These are phyloP conservation scores for Aphanoascus verrucosus DNA, from an alignment of 2,329 filamentous ascomycete genomes.

Conservation along the genomic window DNA sequence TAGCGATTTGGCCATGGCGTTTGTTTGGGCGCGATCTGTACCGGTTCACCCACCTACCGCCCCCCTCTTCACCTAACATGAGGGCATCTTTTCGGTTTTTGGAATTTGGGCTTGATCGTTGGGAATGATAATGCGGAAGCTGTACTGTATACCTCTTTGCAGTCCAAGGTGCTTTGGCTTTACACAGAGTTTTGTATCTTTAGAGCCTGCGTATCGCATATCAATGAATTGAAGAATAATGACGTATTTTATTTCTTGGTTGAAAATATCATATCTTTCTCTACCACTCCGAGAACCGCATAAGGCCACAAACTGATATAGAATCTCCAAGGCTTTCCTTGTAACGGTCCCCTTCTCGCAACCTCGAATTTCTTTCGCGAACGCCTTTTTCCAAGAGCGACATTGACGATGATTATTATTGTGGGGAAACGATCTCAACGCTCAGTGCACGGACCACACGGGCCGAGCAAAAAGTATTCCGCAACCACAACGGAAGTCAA, in stretches of 20 bases:
- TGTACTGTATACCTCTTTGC: conserved; percentile 4
- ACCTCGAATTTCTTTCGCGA: no score
- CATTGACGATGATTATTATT: not conserved
- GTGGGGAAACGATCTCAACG: not conserved
- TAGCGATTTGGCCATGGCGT: not conserved
- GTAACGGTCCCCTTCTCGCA: no score
- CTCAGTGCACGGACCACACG: not conserved
- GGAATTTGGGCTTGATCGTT: not conserved
- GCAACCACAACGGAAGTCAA: not conserved
- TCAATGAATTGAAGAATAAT: not conserved
- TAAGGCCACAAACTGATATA: no score
- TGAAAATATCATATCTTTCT: no score
- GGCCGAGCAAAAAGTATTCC: conserved; percentile 1
- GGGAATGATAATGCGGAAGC: not conserved
- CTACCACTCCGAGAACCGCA: no score
- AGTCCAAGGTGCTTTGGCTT: not conserved
- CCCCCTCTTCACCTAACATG: not conserved
- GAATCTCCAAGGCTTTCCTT: no score
- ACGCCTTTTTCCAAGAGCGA: not conserved
- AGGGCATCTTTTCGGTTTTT: not conserved
- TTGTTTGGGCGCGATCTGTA: not conserved
- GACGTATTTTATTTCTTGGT: no score
- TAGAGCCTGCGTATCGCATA: not conserved
- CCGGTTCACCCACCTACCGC: not conserved
- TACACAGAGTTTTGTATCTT: not conserved